Conservation (phyloP, 2,329 filamentous ascomycete species). For the Cylindrodendrum hubeiense region DNA sequence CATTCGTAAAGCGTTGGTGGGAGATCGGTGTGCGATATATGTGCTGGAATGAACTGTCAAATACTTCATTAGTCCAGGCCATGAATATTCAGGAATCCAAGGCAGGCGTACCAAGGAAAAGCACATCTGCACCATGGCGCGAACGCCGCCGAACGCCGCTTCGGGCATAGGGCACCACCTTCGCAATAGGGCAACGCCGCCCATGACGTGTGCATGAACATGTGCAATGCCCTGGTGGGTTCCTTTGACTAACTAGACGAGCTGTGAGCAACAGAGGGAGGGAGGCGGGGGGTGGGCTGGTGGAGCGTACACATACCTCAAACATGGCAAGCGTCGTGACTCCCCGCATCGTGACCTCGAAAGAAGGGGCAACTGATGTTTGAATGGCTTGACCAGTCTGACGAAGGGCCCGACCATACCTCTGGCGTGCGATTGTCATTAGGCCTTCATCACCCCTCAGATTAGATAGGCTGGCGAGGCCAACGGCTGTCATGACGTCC, state of each 20-base stretch:
- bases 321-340: conserved; percentile 72
- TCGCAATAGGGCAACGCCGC: conserved; percentile 69
- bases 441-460: conserved; percentile 60
- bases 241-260: conserved; percentile 58
- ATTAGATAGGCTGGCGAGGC: conserved; percentile 69
- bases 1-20: conserved; percentile 59
- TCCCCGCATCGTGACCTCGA: conserved; percentile 62
- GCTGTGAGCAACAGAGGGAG: conserved; percentile 32
- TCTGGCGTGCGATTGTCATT: conserved; percentile 60
- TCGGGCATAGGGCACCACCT: conserved; percentile 55
- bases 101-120: conserved; percentile 64
- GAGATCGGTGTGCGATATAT: conserved; percentile 54
- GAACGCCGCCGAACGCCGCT: conserved; percentile 58
- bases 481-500: conserved; percentile 68
- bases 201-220: conserved; percentile 70
- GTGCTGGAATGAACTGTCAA: conserved; percentile 58
- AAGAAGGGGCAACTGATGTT: conserved; percentile 47
- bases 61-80: conserved; percentile 20
- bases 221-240: conserved; percentile 60
- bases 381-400: conserved; percentile 58
- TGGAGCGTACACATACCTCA: conserved; percentile 60
- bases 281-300: background rate
- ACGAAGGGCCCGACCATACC: conserved; percentile 66
- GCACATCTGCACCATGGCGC: conserved; percentile 66
- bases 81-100: background rate